Conservation (phyloP, 2,329 filamentous ascomycete species). For the Eurotiales sp. region DNA sequence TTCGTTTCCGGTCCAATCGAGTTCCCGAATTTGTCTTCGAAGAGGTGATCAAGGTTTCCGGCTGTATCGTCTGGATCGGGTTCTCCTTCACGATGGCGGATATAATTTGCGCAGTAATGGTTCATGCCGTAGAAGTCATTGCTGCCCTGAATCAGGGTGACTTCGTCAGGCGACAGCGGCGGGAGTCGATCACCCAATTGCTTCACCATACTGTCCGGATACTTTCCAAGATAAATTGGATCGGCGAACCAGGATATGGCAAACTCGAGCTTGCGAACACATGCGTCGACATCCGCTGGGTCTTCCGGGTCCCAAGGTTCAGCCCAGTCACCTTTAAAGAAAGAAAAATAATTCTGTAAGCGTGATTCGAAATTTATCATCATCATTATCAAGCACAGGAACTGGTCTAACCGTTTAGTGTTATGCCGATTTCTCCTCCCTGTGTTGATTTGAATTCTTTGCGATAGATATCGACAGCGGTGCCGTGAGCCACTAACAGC, state of each 20-base stretch:
- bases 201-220: conserved; percentile 76
- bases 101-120: conserved; percentile 86
- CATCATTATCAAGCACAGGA: background rate
- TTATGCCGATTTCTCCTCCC: conserved; percentile 79
- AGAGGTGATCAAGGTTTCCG: conserved; percentile 71
- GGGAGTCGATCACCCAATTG: conserved; percentile 78
- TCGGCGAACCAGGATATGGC: conserved; percentile 85
- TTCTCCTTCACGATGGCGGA: conserved; percentile 64
- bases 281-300: conserved; percentile 69
- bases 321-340: conserved; percentile 61
- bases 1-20: conserved; percentile 79
- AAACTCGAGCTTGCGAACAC: conserved; percentile 79
- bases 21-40: conserved; percentile 67
- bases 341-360: background rate
- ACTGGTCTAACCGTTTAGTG: conserved; percentile 63
- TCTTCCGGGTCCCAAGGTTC: conserved; percentile 80
- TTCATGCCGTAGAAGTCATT: conserved; percentile 97
- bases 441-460: conserved; percentile 72
- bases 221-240: conserved; percentile 78
- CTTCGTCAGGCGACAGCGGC: conserved; percentile 68
- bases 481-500: conserved; percentile 72
- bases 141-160: conserved; percentile 71
- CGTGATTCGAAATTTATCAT: background rate
- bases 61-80: conserved; percentile 64
- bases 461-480: conserved; percentile 76